A percentile compares a stretch with the other conserved stretches of the same genome.
phyloP scores from a whole-genome alignment of 805 yeast species.

The Schizosaccharomyces osmophilus region DNA sequence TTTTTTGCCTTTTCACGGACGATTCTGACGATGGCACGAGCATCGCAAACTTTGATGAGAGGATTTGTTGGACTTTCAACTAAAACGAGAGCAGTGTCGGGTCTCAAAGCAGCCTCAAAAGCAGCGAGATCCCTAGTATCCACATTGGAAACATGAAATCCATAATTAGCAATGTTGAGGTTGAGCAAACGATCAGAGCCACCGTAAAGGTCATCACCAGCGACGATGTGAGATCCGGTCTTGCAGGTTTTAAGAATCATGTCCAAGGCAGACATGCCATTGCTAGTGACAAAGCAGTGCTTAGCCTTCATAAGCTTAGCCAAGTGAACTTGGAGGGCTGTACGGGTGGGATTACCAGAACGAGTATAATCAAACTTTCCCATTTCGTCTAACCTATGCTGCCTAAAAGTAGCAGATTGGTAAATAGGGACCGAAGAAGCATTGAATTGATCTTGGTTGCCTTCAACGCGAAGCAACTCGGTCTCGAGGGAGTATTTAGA shows the following conservation, averaged over 20 bases:
- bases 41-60: constrained; percentile 63
- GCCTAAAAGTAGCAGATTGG: constrained; percentile 88
- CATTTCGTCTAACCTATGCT: constrained; percentile 42
- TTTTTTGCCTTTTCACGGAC: constrained; percentile 49
- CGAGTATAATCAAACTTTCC: constrained; percentile 73
- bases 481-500: constrained; percentile 24
- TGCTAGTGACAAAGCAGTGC: constrained; percentile 55
- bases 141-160: constrained; percentile 42
- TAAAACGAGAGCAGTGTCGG: constrained; percentile 49
- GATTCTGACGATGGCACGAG: constrained; percentile 35
- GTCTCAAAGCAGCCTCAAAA: constrained; percentile 30
- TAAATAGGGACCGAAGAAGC: constrained; percentile 74
- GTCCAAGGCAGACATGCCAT: constrained; percentile 86
- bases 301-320: constrained; percentile 58
- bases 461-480: constrained; percentile 34
- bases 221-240: constrained; percentile 77
- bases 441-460: constrained; percentile 35
- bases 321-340: constrained; percentile 51
- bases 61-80: constrained; percentile 90
- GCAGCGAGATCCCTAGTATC: constrained; percentile 55
- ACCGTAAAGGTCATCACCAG: constrained; percentile 87
- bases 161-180: constrained; percentile 37
- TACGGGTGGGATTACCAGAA: constrained; percentile 83
- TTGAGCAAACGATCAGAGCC: constrained; percentile 75
- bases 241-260: constrained; percentile 46